Conservation (phyloP, 2,329 filamentous ascomycete genomes). For the Aspergillus sp. region DNA sequence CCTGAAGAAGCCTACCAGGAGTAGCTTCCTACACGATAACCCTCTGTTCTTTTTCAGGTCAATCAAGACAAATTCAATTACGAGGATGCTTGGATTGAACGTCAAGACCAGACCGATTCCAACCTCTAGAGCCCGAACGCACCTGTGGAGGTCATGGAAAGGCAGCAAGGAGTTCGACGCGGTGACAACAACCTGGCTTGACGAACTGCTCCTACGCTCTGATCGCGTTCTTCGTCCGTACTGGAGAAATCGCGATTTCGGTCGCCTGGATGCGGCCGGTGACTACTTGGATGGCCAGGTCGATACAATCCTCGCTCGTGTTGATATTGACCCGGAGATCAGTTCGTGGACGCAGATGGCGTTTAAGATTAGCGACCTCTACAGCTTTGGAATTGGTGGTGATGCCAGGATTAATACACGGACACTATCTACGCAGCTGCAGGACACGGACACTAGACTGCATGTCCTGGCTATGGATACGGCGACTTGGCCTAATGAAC, state of each 20-base stretch:
- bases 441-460: constrained; percentile 48
- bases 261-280: constrained; percentile 43
- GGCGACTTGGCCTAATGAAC: constrained; percentile 53
- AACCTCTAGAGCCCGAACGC: constrained; percentile 47
- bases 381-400: constrained; percentile 52
- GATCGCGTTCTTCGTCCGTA: constrained; percentile 47
- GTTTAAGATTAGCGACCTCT: constrained; percentile 51
- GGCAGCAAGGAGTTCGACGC: constrained; percentile 47
- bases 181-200: constrained; percentile 50
- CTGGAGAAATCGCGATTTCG: constrained; percentile 45
- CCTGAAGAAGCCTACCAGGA: constrained; percentile 42
- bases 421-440: constrained; percentile 28
- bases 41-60: constrained; percentile 49
- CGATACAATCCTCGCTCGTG: constrained; percentile 52
- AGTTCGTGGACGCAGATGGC: constrained; percentile 53
- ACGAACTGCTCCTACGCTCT: constrained; percentile 48
- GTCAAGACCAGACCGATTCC: constrained; percentile 39
- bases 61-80: constrained; percentile 28
- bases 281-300: constrained; percentile 44
- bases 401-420: constrained; percentile 52
- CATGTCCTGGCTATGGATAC: constrained; percentile 55
- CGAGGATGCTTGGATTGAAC: constrained; percentile 28
- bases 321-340: constrained; percentile 51
- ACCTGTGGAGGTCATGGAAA: constrained; percentile 53
- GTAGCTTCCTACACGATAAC: constrained; percentile 50